These are phyloP conservation scores for Saccharomyces hybrid DNA, from an alignment of 1,139 yeast genomes.

Conservation along the genomic window DNA sequence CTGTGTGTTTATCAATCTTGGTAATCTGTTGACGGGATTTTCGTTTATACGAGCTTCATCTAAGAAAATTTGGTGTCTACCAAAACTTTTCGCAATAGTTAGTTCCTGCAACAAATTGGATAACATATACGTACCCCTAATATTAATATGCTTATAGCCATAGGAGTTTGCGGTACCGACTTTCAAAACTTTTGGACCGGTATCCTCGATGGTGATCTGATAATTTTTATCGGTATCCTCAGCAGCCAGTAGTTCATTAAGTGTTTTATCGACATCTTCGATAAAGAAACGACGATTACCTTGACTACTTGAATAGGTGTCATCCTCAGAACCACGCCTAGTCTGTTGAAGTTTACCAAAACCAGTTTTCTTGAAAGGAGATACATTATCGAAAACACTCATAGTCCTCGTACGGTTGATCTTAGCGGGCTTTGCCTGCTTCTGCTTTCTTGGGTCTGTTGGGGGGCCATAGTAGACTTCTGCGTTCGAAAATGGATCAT, in stretches of 20 bases:
- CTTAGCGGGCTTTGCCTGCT: slow-evolving; percentile 4
- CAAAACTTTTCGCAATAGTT: slow-evolving; percentile 77
- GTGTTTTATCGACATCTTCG: slow-evolving; percentile 66
- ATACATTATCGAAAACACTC: slow-evolving; percentile 33
- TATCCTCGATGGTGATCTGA: slow-evolving; percentile 88
- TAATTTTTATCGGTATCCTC: slow-evolving; percentile 85
- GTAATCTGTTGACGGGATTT: slow-evolving; percentile 76
- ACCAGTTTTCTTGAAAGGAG: slow-evolving; percentile 18
- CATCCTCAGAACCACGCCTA: slow-evolving; percentile 67
- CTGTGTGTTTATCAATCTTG: slow-evolving; percentile 64
- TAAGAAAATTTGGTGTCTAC: slow-evolving; percentile 65
- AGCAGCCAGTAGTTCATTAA: slow-evolving; percentile 56
- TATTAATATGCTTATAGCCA: slow-evolving; percentile 64
- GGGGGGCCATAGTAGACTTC: slow-evolving; percentile 66
- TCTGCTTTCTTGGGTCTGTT: slow-evolving; percentile 43
- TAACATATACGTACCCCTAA: slow-evolving; percentile 90
- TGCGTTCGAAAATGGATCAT: slow-evolving; percentile 59
- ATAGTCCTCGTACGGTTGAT: slow-evolving; percentile 32
- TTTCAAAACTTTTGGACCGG: slow-evolving; percentile 82
- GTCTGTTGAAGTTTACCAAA: slow-evolving; percentile 26
- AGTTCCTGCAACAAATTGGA: slow-evolving; percentile 84
- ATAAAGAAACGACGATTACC: slow-evolving; percentile 56
- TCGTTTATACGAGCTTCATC: slow-evolving; percentile 86
- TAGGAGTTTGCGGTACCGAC: slow-evolving; percentile 81
- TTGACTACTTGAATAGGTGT: slow-evolving; percentile 33